Evolutionary conservation across 1,284 basidiomycete genomes (phyloP), one percentile per base, ranked within the genome.

Genomic region (Boletus sp.): DNA sequence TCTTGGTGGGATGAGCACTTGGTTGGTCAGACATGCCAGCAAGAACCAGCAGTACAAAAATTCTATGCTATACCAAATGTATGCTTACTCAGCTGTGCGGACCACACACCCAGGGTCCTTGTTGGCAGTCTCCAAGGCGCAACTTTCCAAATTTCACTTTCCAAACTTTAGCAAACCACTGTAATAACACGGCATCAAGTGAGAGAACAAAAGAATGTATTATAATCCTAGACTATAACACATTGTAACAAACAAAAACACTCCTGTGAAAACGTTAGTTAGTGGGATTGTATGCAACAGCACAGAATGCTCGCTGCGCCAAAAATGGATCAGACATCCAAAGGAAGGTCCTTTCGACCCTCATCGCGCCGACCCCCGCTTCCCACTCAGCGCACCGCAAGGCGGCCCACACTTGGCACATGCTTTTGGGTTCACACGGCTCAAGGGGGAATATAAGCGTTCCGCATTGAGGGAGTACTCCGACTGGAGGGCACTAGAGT

Each of bases 381-480:
- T 77, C 63, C 71, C 73, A 69, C 70, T 71, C 80, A 86, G 82
- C 82, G 81, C 80, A 81, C 80, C 74, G 44, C 47, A 53, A 57
- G 74, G 75, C 69, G 77, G 82, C 81, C 82, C 81, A 77, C 76
- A 54, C 77, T 72, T 69, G 66, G 62, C 69, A 61, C 65, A 65
- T 70, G 71, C 70, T 71, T 72, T 75, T 81, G 81, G 82, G 82
- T 85, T 84, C 81, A 74, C 72, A 74, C 66, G 61, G 67, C 61
- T 57, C 61, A 62, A 72, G 75, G 73, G 74, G 72, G 70, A 78
- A 61, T 80, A 68, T 84, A 73, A 72, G 72, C 73, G 76, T 78
- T 82, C 72, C 52, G 71, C 72, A 72, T 71, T 80, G 77, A 74
- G 71, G 81, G 84, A 85, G 82, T 84, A 72, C 80, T 78, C 75